Conservation (phyloP, 225 moss, liverwort and hornwort species). For the Marchantia paleacea region DNA sequence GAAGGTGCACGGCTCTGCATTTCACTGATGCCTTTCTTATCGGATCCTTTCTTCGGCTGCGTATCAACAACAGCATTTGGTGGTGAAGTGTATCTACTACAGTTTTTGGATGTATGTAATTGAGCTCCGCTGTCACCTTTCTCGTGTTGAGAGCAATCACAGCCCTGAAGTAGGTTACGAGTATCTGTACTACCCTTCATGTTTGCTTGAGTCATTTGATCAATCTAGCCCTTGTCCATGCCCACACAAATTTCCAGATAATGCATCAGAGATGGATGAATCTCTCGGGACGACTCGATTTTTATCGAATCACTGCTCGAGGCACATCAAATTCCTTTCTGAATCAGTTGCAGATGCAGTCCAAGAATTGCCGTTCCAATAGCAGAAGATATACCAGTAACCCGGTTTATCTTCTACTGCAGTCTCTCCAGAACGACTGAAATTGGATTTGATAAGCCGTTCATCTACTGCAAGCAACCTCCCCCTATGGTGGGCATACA, state of each 20-base stretch:
- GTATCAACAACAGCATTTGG: background rate
- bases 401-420: background rate
- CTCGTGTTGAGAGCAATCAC: slow-evolving; percentile 20
- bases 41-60: slow-evolving; percentile 11
- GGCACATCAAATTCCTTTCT: background rate
- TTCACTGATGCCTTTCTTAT: slow-evolving; percentile 12
- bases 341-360: background rate
- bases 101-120: background rate
- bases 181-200: slow-evolving; percentile 33
- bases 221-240: slow-evolving; percentile 9
- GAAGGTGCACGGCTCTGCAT: background rate
- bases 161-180: slow-evolving; percentile 24
- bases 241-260: background rate
- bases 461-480: background rate
- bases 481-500: slow-evolving; percentile 2
- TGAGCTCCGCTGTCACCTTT: background rate
- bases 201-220: slow-evolving; percentile 6
- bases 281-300: background rate
- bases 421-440: background rate
- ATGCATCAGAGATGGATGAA: background rate
- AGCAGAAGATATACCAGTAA: background rate
- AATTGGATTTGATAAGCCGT: background rate
- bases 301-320: background rate
- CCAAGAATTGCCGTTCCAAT: background rate
- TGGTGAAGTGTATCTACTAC: background rate